A percentile compares a stretch with the other conserved stretches of the same genome.
phyloP scores from a whole-genome alignment of 441 rosid species.

The Macaranga tanarius region DNA sequence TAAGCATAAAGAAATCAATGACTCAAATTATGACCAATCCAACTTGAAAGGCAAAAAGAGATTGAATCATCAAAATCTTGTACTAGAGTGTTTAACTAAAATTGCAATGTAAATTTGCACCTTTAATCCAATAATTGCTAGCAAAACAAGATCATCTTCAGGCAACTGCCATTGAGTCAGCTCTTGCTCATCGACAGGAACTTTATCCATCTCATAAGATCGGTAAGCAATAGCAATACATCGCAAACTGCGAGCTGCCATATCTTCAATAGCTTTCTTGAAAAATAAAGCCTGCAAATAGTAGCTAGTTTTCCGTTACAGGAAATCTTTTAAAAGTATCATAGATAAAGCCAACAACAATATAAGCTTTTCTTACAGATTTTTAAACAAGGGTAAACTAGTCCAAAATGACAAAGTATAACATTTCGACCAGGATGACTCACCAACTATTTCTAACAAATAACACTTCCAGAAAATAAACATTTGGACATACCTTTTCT shows the following conservation, averaged over 20 bases:
- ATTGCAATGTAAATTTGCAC: slow-evolving; percentile 32
- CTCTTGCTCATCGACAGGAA: slow-evolving; percentile 71
- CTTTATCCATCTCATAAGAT: slow-evolving; percentile 53
- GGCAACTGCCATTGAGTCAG: slow-evolving; percentile 74
- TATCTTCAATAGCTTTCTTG: slow-evolving; percentile 67
- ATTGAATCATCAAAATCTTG: background rate
- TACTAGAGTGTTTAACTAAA: too few species aligned
- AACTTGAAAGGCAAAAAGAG: background rate
- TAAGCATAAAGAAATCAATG: background rate
- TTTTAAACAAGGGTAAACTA: background rate
- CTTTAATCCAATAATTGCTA: slow-evolving; percentile 90
- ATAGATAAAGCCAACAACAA: background rate
- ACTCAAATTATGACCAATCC: background rate
- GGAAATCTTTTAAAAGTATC: background rate
- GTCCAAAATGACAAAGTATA: background rate
- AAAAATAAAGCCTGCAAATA: slow-evolving; percentile 53
- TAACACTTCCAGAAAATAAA: background rate
- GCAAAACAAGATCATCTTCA: slow-evolving; percentile 77
- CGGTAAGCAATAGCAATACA: slow-evolving; percentile 93
- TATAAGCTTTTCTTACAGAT: background rate
- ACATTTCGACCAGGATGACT: background rate
- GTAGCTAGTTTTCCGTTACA: slow-evolving; percentile 12
- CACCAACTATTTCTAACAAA: background rate
- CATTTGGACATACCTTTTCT: slow-evolving; percentile 50
- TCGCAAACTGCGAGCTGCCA: slow-evolving; percentile 91